These are phyloP conservation scores for Lachnellula subtilissima DNA, from an alignment of 2,329 filamentous ascomycete genomes.

Conservation along the genomic window DNA sequence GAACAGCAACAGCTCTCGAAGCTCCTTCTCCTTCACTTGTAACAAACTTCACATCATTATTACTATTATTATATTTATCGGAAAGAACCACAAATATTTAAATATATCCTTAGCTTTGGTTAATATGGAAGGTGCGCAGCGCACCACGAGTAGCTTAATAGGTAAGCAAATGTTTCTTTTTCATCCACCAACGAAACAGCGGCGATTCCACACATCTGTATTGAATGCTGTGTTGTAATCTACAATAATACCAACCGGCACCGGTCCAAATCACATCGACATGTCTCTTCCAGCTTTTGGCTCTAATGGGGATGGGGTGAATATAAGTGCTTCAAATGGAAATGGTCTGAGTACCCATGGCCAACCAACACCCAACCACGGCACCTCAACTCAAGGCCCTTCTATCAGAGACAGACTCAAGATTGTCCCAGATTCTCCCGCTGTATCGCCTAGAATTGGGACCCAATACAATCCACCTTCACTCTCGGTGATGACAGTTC, in stretches of 20 bases:
- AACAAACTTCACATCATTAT: too few species aligned
- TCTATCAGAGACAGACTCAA: too few species aligned
- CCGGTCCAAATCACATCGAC: not conserved
- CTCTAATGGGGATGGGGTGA: not conserved
- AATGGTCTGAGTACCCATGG: too few species aligned
- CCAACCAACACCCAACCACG: too few species aligned
- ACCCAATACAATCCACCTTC: not conserved
- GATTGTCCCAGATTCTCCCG: too few species aligned
- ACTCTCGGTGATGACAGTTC: not conserved
- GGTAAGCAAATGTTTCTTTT: conserved; percentile 22
- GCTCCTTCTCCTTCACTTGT: not conserved
- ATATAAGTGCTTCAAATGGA: not conserved
- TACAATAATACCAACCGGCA: not conserved
- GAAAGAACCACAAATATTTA: not conserved
- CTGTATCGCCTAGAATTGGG: not conserved
- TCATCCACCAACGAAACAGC: not conserved
- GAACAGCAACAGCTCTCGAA: not conserved
- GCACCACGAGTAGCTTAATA: conserved; percentile 24
- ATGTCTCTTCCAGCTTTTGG: not conserved
- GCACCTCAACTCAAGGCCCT: too few species aligned
- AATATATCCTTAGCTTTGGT: not conserved
- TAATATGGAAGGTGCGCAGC: conserved; percentile 26
- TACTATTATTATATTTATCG: not conserved
- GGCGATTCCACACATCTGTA: not conserved
- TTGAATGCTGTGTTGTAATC: not conserved